Evolutionary conservation across 1,284 basidiomycete species (phyloP), one percentile per base, ranked within the genome.

Genomic region (Ustanciosporium gigantosporum): DNA sequence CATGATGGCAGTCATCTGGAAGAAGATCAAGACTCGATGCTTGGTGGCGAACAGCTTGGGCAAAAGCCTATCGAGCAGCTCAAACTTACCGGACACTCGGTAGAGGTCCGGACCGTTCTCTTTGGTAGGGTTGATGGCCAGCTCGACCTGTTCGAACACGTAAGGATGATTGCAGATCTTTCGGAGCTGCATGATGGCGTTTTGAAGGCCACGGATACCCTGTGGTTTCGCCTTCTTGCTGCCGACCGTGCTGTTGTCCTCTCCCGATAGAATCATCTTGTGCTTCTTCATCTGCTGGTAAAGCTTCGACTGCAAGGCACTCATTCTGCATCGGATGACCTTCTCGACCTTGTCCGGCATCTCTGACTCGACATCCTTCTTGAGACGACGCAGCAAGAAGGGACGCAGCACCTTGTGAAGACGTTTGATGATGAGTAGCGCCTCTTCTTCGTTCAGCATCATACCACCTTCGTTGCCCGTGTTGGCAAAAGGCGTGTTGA

Each of bases 1-100:
- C 94, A 98, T 97, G 77, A 97, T 92, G 73, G 92, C 77, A 86
- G 94, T 97, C 94, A 97, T 97, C 80, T 98, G 94, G 87, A 97
- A 97, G 86, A 97, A 97, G 77, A 98, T 96, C 57, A 98, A 86
- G 4, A 93, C 91, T 77, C 93, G 87, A 82, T 98, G 94, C 21
- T 88, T 89, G 5, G 90, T 91, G 4, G 84, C 81, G 74, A 96
- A 96, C 70, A 98, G 88, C 80, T 97, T 98, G 44, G 94, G 94
- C 27, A 99, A 83, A 64, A 97, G 86, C 31, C 93, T 86, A 70
- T 88, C 88, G 19, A 98, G 83, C n/a, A 99, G 80, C 79, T 98
- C 94, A 53, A 99, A 88, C 81, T 98, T 98, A 66, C 95, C 94
- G 3, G 91, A 87, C 0, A 88, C 85, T 41, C 95, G 85, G 74